phyloP scores from a whole-genome alignment of 805 yeast species.

The Schizosaccharomyces japonicus region DNA sequence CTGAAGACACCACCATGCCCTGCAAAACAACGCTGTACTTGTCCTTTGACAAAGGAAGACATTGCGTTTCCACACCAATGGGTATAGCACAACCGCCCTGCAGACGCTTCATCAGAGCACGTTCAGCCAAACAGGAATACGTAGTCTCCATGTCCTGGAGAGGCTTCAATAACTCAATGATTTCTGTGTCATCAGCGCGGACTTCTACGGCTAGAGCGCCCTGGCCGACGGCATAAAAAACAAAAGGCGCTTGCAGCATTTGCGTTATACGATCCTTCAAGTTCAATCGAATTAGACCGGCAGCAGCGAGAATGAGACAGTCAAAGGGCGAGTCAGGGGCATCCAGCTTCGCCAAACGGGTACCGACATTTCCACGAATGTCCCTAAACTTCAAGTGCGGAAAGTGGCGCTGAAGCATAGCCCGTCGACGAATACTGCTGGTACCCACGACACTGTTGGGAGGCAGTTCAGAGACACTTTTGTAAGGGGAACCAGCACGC shows the following conservation, averaged over 20 bases:
- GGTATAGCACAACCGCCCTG: conserved; percentile 99
- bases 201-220: conserved; percentile 92
- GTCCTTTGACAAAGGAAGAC: conserved; percentile 2
- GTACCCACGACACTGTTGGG: conserved; percentile 77
- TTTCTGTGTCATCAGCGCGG: conserved; percentile 37
- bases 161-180: conserved; percentile 33
- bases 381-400: conserved; percentile 62
- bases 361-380: conserved; percentile 64
- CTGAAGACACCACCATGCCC: conserved; percentile 51
- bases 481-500: conserved; percentile 40
- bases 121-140: conserved; percentile 63
- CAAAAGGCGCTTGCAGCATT: conserved; percentile 44
- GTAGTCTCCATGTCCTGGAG: conserved; percentile 46
- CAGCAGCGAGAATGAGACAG: conserved; percentile 75
- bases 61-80: conserved; percentile 57
- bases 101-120: conserved; percentile 60
- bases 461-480: conserved; percentile 49
- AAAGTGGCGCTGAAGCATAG: conserved; percentile 57
- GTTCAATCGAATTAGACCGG: conserved; percentile 61
- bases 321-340: conserved; percentile 33
- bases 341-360: conserved; percentile 64
- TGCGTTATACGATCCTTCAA: conserved; percentile 54
- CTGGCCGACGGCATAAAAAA: conserved; percentile 96
- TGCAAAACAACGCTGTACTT: conserved; percentile 7
- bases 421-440: conserved; percentile 77